These are phyloP conservation scores for Saccharomycopsis microspora DNA, from an alignment of 805 yeast genomes.

Conservation along the genomic window DNA sequence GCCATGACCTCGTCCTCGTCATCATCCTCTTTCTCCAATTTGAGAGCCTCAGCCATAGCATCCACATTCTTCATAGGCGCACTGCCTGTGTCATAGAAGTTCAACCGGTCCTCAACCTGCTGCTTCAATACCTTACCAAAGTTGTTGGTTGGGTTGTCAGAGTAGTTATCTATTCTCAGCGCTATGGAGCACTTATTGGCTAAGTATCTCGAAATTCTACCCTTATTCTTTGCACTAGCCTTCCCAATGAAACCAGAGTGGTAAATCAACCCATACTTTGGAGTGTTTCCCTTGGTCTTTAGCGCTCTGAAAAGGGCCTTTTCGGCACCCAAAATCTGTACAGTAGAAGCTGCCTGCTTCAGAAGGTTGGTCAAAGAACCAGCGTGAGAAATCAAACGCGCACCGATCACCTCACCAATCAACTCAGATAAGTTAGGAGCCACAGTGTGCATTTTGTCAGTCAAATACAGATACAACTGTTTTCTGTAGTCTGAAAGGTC, in stretches of 20 bases:
- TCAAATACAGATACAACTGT: slow-evolving; percentile 71
- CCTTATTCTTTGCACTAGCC: slow-evolving; percentile 95
- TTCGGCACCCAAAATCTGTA: slow-evolving; percentile 95
- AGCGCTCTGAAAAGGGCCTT: slow-evolving; percentile 93
- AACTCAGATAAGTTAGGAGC: slow-evolving; percentile 96
- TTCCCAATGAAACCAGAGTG: slow-evolving; percentile 90
- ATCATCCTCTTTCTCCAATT: slow-evolving; percentile 33
- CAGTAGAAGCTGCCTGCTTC: slow-evolving; percentile 98
- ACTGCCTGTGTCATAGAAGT: slow-evolving; percentile 91
- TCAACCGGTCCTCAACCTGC: slow-evolving; percentile 96
- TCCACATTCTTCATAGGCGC: slow-evolving; percentile 94
- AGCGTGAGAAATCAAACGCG: slow-evolving; percentile 95
- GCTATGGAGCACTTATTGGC: slow-evolving; percentile 99
- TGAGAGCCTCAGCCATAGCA: slow-evolving; percentile 87
- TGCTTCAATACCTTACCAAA: slow-evolving; percentile 87
- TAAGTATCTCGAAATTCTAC: slow-evolving; percentile 95
- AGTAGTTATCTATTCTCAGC: slow-evolving; percentile 93
- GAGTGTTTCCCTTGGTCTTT: slow-evolving; percentile 94
- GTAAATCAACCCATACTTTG: slow-evolving; percentile 90
- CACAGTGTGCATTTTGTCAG: slow-evolving; percentile 94
- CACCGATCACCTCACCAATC: slow-evolving; percentile 98
- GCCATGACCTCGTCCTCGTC: slow-evolving; percentile 18
- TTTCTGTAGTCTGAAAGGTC: slow-evolving; percentile 85
- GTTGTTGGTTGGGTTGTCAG: slow-evolving; percentile 84
- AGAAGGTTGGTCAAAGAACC: slow-evolving; percentile 95